phyloP scores from a whole-genome alignment of 2,329 filamentous ascomycete species.

The Elsinoe arachidis region DNA sequence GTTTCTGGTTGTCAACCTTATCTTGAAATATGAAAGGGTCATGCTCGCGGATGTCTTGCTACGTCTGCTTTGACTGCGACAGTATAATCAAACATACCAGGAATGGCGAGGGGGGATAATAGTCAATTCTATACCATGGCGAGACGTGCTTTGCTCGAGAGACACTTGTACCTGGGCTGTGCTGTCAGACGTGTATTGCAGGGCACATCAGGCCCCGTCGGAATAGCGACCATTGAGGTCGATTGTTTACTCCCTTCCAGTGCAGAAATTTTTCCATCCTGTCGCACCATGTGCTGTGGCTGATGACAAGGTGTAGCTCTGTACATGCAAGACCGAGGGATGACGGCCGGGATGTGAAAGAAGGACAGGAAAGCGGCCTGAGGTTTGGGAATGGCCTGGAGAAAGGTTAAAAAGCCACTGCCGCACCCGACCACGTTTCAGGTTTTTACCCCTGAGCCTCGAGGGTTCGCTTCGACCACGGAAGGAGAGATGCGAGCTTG shows the following conservation, averaged over 20 bases:
- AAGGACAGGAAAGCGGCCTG: background rate
- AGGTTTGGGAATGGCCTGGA: background rate
- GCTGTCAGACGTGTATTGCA: background rate
- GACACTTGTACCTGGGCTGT: background rate
- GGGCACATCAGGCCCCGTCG: background rate
- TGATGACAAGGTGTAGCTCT: background rate
- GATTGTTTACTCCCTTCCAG: background rate
- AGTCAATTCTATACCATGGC: background rate
- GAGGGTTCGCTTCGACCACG: background rate
- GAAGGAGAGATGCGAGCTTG: background rate
- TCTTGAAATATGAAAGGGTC: background rate
- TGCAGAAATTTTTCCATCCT: background rate
- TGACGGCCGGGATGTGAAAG: background rate
- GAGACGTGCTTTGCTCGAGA: background rate
- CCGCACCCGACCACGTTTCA: background rate
- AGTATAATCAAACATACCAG: background rate
- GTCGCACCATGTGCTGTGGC: conserved; percentile 7
- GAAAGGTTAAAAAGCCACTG: background rate
- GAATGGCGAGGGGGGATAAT: background rate
- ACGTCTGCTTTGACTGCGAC: background rate
- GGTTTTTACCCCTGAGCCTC: background rate
- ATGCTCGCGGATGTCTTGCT: background rate
- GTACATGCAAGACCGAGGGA: conserved; percentile 8
- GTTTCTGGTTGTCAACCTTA: conserved; percentile 4
- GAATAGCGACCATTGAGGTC: background rate